Percentiles rank a stretch among this genome's conserved stretches.
phyloP scores from a whole-genome alignment of 1,139 yeast genomes.

The Lodderomyces parapsilosis region DNA sequence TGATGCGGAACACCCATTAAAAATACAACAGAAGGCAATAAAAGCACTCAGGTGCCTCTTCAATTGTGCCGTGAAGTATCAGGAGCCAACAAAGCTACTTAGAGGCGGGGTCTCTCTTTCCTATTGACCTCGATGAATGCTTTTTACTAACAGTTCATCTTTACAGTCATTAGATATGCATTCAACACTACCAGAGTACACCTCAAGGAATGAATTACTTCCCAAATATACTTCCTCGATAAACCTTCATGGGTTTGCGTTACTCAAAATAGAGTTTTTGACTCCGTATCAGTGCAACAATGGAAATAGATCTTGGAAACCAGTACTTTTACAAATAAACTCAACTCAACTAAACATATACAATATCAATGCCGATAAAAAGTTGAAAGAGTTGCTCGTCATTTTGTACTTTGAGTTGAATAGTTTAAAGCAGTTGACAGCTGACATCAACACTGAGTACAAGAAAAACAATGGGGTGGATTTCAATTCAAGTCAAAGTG shows the following conservation, averaged over 20 bases:
- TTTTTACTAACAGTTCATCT: neutral
- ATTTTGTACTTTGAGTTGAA: constrained; percentile 32
- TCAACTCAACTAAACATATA: constrained; percentile 56
- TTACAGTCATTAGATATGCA: neutral
- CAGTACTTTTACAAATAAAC: constrained; percentile 53
- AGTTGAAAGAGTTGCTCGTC: constrained; percentile 25
- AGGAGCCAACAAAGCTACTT: too few species aligned
- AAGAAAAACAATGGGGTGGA: constrained; percentile 14
- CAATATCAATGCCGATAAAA: constrained; percentile 26
- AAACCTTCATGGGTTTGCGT: constrained; percentile 32
- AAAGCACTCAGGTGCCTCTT: too few species aligned
- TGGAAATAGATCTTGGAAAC: constrained; percentile 40
- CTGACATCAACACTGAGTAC: constrained; percentile 16
- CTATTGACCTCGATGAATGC: too few species aligned
- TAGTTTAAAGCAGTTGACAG: constrained; percentile 17
- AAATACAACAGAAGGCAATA: too few species aligned
- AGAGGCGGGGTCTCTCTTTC: too few species aligned
- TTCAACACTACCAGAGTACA: constrained; percentile 16
- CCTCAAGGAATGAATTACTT: constrained; percentile 23
- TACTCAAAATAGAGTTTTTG: constrained; percentile 36
- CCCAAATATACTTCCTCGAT: constrained; percentile 36
- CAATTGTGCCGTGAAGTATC: too few species aligned
- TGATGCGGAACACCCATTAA: too few species aligned
- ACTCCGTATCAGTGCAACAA: constrained; percentile 37
- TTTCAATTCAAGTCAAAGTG: constrained; percentile 8